Percentiles rank a stretch among this genome's conserved stretches.
Conservation (phyloP, 164 flowering plant genomes). For the Vitis rupestris region DNA sequence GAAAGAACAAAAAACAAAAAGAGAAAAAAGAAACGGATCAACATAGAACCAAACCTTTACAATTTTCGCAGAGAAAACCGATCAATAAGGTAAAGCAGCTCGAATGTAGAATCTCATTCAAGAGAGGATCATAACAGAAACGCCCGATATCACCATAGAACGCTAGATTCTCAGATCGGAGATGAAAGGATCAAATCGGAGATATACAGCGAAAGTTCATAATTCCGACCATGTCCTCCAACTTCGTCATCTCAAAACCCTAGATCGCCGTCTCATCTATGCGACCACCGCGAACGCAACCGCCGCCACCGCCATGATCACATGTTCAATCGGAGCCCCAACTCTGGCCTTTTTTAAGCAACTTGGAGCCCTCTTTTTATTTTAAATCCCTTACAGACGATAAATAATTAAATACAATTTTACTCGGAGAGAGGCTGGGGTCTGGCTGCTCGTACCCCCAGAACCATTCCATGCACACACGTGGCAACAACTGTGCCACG, state of each 20-base stretch:
- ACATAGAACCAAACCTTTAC: not conserved
- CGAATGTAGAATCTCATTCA: not conserved
- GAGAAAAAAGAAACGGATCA: not conserved
- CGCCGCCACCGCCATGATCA: not conserved
- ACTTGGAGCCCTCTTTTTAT: not conserved
- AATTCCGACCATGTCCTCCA: not conserved
- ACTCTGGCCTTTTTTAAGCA: not conserved
- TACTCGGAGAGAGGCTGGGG: not conserved
- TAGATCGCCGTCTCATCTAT: not conserved
- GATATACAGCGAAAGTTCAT: not conserved
- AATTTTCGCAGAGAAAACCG: not conserved
- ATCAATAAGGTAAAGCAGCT: not conserved
- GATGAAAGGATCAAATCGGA: not conserved
- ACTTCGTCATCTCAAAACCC: not conserved
- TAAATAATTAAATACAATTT: not conserved
- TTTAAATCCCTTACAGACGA: not conserved
- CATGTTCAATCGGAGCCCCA: not conserved
- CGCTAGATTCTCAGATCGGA: constrained; percentile 2
- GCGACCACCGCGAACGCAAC: not conserved
- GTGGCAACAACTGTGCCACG: too few relatives aligned
- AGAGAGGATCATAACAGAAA: not conserved
- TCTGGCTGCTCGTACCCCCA: not conserved
- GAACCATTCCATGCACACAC: too few relatives aligned
- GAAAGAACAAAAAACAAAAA: too few relatives aligned
- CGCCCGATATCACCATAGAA: not conserved